Evolutionary conservation across 441 rosid genomes (phyloP).

Genomic region (Jatropha multifida): DNA sequence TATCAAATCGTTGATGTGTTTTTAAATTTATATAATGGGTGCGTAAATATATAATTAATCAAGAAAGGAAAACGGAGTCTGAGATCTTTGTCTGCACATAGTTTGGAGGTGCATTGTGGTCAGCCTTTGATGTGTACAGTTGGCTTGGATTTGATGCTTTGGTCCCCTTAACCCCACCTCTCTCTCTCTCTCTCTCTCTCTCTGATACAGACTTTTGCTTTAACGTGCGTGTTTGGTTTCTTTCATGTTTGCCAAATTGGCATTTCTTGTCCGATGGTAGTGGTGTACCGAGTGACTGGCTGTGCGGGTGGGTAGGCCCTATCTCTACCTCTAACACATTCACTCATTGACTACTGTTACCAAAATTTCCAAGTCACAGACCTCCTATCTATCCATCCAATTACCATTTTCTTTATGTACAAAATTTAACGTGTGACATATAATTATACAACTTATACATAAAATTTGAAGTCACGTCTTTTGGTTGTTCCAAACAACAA

Average conservation of each 20-base stretch:
- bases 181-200: conserved; percentile 4
- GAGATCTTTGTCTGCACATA: conserved; percentile 31
- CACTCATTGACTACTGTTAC: conserved; percentile 2
- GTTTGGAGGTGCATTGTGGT: conserved; percentile 20
- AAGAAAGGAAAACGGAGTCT: conserved; percentile 3
- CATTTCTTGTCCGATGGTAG: conserved; percentile 39
- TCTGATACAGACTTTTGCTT: conserved; percentile 19
- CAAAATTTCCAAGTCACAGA: neutral
- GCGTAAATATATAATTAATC: too few species aligned
- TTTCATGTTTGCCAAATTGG: conserved; percentile 45
- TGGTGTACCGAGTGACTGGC: conserved; percentile 16
- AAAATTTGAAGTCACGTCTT: too few species aligned
- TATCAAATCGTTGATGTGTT: too few species aligned
- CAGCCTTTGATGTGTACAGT: conserved; percentile 33
- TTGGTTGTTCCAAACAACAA: too few species aligned
- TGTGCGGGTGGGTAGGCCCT: conserved; percentile 28
- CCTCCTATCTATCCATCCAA: neutral
- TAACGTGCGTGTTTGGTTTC: conserved; percentile 52
- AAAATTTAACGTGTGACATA: too few species aligned
- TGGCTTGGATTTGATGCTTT: conserved; percentile 39
- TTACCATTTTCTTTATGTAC: too few species aligned
- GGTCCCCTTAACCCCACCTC: conserved; percentile 27
- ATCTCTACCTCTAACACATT: neutral
- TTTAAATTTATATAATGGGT: too few species aligned
- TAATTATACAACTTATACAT: too few species aligned